Percentiles rank a stretch among this genome's conserved stretches.
Conservation (phyloP, 768 basidiomycete species). For the Lactarius deliciosus region DNA sequence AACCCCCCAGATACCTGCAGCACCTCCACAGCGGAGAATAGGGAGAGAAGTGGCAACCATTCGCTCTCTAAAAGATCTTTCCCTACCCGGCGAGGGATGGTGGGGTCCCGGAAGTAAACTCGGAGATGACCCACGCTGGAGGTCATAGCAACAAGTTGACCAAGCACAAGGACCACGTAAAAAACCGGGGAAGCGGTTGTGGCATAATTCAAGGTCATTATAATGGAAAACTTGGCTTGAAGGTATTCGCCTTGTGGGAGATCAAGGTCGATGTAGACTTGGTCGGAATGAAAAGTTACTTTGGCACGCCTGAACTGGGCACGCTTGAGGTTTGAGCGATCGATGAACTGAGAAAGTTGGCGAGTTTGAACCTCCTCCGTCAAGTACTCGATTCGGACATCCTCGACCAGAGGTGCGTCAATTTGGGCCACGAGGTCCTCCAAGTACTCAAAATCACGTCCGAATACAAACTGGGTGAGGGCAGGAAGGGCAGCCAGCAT, state of each 20-base stretch:
- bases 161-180: neutral
- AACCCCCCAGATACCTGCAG: neutral
- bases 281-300: fast-evolving
- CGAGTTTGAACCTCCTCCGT: neutral
- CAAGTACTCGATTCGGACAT: neutral
- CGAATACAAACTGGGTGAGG: neutral
- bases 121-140: neutral
- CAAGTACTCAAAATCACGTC: neutral
- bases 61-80: neutral
- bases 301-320: neutral
- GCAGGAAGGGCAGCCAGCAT: neutral
- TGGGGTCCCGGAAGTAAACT: neutral
- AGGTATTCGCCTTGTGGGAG: neutral
- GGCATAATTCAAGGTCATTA: too few species aligned
- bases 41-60: neutral
- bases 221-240: neutral
- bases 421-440: neutral
- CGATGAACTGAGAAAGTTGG: neutral
- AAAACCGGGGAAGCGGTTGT: neutral
- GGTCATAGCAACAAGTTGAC: neutral
- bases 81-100: too few species aligned
- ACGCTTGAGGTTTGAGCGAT: neutral
- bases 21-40: neutral
- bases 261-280: neutral
- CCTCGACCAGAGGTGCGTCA: neutral